Base-by-base conservation (phyloP, 1,284 basidiomycete species). In the Takashimella tepidaria region DNA sequence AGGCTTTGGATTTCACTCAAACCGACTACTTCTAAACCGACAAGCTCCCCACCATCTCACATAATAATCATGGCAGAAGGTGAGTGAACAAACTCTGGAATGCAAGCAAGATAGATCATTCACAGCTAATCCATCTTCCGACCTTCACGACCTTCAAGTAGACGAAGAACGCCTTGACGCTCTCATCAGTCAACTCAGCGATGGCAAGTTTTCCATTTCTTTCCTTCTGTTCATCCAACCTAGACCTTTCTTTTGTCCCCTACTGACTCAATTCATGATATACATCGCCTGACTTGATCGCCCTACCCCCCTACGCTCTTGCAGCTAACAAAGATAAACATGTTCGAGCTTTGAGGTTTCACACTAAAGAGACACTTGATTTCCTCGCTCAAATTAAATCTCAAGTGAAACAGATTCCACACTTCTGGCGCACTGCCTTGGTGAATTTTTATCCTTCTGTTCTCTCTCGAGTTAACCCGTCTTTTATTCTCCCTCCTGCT, bases 371-470 rank as follows among this genome's bases (percentile, higher is more conserved):
- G 60, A 68, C 62, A 19, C 37, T 53, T 16, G 53, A 58, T 24
- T 61, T 65, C 53, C 62, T 73, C 43, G 45, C 57, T 11, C 24
- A 58, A 21, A 41, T 72, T 13, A 53, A 63, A 37, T 52, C 54
- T 12, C 61, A 65, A 55, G 61, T 68, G 51, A 69, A 70, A 60
- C 62, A 59, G 37, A 51, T 72, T 20, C 59, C 67, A 41, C 52
- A 61, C 19, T 74, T 74, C 58, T 74, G 72, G 72, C 55, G 57
- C 4, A 56, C 58, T 13, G 55, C 63, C n/a, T 50, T 74, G 22
- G 70, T 73, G 46, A 49, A 69, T 59, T 25, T 40, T 23, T 12
- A n/a, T 26, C 25, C 21, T 27, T 10, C 11, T 45, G 26, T 22
- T 3, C 27, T 22, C 19, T 11, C 12, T 16, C 37, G 12, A 3